A percentile compares a stretch with the other conserved stretches of the same genome.
phyloP scores from a whole-genome alignment of 345 rosid species.

The Gossypium sturtianum region DNA sequence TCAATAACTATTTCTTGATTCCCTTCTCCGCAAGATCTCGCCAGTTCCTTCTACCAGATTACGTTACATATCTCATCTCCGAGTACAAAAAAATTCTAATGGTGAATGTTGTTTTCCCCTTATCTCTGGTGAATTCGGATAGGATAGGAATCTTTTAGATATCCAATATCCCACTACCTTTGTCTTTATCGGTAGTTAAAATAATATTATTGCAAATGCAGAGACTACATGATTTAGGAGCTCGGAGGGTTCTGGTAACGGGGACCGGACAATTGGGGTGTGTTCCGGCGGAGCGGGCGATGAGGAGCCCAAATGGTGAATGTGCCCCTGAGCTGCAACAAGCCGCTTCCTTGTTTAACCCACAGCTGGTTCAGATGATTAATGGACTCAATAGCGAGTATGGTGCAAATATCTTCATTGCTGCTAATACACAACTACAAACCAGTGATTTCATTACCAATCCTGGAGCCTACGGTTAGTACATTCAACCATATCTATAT shows the following conservation, averaged over 20 bases:
- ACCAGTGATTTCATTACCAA: constrained; percentile 44
- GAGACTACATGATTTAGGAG: constrained; percentile 46
- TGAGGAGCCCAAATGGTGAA: constrained; percentile 49
- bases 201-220: background rate
- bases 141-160: too few species aligned
- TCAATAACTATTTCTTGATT: constrained; percentile 75
- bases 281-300: constrained; percentile 65
- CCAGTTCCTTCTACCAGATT: constrained; percentile 48
- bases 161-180: too few species aligned
- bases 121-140: too few species aligned
- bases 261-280: constrained; percentile 91
- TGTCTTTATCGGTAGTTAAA: background rate
- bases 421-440: constrained; percentile 43
- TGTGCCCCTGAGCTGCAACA: constrained; percentile 49
- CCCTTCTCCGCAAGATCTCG: constrained; percentile 57
- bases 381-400: constrained; percentile 33
- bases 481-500: background rate
- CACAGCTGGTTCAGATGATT: constrained; percentile 51
- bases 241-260: constrained; percentile 70
- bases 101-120: constrained; percentile 18
- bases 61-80: constrained; percentile 38
- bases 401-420: constrained; percentile 48
- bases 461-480: constrained; percentile 59
- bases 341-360: constrained; percentile 59
- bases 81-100: constrained; percentile 47